phyloP scores from a whole-genome alignment of 1,284 basidiomycete species.

The Pseudozyma tsukubaensis region DNA sequence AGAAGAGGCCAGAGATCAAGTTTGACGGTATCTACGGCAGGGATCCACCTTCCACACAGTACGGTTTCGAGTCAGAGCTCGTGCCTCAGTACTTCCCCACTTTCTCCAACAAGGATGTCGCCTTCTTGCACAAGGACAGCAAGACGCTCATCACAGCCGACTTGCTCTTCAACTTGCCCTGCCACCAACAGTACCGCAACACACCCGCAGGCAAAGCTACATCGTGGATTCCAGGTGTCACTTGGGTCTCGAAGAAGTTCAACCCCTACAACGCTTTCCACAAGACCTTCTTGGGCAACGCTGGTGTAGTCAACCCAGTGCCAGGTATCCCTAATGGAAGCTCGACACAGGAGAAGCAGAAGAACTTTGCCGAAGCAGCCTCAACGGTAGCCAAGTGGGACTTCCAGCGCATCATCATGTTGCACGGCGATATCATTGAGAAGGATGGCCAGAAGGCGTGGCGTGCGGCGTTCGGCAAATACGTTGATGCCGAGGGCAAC shows the following conservation, averaged over 20 bases:
- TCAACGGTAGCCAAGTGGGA: slow-evolving; percentile 83
- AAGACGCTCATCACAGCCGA: slow-evolving; percentile 88
- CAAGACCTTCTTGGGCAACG: slow-evolving; percentile 44
- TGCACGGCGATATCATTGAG: slow-evolving; percentile 91
- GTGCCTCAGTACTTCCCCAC: slow-evolving; percentile 77
- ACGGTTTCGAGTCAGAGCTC: slow-evolving; percentile 59
- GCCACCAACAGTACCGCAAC: slow-evolving; percentile 77
- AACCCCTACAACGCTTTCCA: slow-evolving; percentile 46
- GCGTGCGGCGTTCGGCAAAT: slow-evolving; percentile 66
- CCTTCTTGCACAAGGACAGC: slow-evolving; percentile 83
- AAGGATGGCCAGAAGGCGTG: slow-evolving; percentile 78
- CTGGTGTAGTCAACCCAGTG: slow-evolving; percentile 39
- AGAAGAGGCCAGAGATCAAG: slow-evolving; percentile 70
- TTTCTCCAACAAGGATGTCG: slow-evolving; percentile 86
- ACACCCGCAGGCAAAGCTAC: slow-evolving; percentile 39
- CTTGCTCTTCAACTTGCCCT: slow-evolving; percentile 87
- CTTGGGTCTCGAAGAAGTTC: slow-evolving; percentile 48
- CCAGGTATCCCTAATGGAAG: slow-evolving; percentile 44
- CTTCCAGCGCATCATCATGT: slow-evolving; percentile 88
- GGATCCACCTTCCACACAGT: slow-evolving; percentile 35
- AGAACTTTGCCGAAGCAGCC: slow-evolving; percentile 71
- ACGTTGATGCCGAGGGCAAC: slow-evolving; percentile 48
- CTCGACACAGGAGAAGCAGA: slow-evolving; percentile 67
- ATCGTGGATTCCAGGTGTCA: slow-evolving; percentile 55
- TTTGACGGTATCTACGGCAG: slow-evolving; percentile 67